Percentiles rank a stretch among this genome's conserved stretches.
These are phyloP conservation scores for Byssochlamys sp. DNA, from an alignment of 2,329 filamentous ascomycete species.

Conservation along the genomic window DNA sequence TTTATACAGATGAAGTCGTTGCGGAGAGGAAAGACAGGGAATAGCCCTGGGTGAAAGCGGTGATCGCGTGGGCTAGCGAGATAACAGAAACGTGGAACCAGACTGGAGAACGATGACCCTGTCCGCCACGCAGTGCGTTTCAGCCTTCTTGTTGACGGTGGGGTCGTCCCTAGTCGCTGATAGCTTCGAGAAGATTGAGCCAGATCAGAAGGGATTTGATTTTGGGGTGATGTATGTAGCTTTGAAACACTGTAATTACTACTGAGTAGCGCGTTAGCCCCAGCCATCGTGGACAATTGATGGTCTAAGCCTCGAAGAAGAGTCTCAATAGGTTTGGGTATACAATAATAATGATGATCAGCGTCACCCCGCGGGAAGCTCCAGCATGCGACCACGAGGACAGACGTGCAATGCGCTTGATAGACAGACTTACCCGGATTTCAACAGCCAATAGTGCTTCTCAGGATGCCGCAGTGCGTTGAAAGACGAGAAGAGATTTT, in stretches of 20 bases:
- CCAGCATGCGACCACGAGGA: neutral
- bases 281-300: neutral
- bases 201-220: neutral
- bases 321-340: neutral
- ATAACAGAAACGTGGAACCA: neutral
- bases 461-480: neutral
- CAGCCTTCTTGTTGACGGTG: neutral
- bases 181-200: neutral
- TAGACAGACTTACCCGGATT: neutral
- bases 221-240: neutral
- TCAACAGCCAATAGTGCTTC: neutral
- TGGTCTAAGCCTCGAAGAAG: neutral
- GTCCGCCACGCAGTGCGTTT: neutral
- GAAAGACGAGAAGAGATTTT: neutral
- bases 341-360: neutral
- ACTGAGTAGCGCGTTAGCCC: neutral
- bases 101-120: neutral
- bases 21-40: slow-evolving; percentile 1
- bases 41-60: neutral
- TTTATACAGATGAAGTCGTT: slow-evolving; percentile 3
- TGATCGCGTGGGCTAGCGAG: neutral
- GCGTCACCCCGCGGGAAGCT: neutral
- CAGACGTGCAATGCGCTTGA: neutral
- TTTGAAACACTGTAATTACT: neutral
- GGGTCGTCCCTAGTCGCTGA: neutral